phyloP scores from a whole-genome alignment of 1,139 yeast species.

The Candida sanyaensis region DNA sequence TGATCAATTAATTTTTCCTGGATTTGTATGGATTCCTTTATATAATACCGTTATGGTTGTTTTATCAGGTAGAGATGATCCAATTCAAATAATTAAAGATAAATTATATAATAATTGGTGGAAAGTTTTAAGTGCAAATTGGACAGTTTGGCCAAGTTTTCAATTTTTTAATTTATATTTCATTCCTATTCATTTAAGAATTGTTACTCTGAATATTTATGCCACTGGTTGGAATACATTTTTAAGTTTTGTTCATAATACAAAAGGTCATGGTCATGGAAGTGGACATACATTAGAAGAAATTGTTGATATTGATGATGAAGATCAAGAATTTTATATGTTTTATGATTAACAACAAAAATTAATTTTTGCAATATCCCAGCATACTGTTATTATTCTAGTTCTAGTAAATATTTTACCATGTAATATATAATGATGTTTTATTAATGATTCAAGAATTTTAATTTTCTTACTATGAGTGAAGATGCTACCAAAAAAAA shows the following conservation, averaged over 20 bases:
- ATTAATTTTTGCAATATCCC: too few species aligned
- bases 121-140: conserved; percentile 42
- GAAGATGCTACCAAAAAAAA: too few species aligned
- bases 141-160: conserved; percentile 50
- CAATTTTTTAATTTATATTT: conserved; percentile 41
- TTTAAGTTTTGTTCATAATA: conserved; percentile 45
- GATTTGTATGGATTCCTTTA: conserved; percentile 46
- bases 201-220: conserved; percentile 41
- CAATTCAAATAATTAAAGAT: conserved; percentile 32
- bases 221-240: conserved; percentile 49
- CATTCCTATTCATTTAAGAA: conserved; percentile 43
- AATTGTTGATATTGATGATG: conserved; percentile 42
- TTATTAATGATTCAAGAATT: too few species aligned
- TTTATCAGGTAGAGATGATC: conserved; percentile 39
- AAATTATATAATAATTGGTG: conserved; percentile 45
- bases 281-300: conserved; percentile 39
- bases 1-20: conserved; percentile 40
- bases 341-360: conserved; percentile 19
- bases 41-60: conserved; percentile 44
- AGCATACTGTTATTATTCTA: too few species aligned
- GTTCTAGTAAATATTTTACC: too few species aligned
- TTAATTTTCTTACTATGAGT: too few species aligned
- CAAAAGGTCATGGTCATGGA: conserved; percentile 47
- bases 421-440: too few species aligned
- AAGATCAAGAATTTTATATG: conserved; percentile 31